Base-by-base conservation (phyloP, 164 flowering plant species). In the Dillenia suffruticosa region DNA sequence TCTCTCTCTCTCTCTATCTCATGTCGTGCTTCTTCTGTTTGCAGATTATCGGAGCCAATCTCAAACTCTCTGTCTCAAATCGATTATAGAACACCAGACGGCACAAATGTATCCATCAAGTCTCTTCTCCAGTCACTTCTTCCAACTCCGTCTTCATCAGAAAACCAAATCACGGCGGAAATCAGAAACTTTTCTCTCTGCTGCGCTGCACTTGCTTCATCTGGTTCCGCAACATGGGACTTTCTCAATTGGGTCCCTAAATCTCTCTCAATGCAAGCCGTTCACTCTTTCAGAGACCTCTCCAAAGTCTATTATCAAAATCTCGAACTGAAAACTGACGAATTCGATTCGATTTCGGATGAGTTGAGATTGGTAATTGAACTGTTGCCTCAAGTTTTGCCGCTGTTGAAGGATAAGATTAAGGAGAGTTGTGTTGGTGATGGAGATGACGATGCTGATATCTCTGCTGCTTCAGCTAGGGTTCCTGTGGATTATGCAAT, bases 401-500 rank as follows among this genome's bases (percentile, higher is more conserved):
- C 87, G 40, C 52, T 65, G 60, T 56, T 95, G 59, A 89, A 87
- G 59, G 87, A 61, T 46, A 78, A 53, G 24, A 86, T 92, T 15
- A 82, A 83, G 70, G 90, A 82, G 76, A 89, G 94, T 63, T 79
- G 82, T 1, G 77, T 88, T 64, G 92, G 75, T 71, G 59, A 71
- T 16, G 59, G 54, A 0, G 84, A 74, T 49, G 92, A 81, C 13
- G 73, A 49, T 2, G 81, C 79, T 75, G 84, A 80, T 49, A 58
- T 81, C 12, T 76, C 81, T 8, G 93, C 96, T 9, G 85, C 92
- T 11, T 84, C 86, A 11, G 89, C 94, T 0, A 77, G 88, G 65
- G 74, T 64, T 61, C 96, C 97, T 0, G 89, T 85, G 55, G 89
- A 59, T 9, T 80, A 68, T 62, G 97, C 97, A 0, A 68, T 89